A percentile compares a stretch with the other conserved stretches of the same genome.
Evolutionary conservation across 768 basidiomycete genomes (phyloP).

Genomic region (Tylopilus rubrobrunneus): DNA sequence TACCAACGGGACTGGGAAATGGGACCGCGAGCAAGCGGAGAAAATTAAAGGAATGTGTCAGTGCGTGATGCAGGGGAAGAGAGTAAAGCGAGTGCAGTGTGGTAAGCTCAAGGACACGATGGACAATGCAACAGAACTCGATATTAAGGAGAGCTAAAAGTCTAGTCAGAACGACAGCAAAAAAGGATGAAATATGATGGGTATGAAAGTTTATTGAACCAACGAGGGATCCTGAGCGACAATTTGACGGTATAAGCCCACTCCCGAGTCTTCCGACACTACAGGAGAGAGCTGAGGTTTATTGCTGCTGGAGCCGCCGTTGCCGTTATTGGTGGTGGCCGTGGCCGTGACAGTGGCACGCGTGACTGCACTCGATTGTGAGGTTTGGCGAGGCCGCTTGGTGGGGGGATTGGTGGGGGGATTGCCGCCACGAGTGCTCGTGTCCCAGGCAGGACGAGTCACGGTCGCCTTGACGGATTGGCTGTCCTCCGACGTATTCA

Average conservation of each 20-base stretch:
- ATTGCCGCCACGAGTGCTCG: constrained; percentile 50
- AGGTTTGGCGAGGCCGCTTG: constrained; percentile 68
- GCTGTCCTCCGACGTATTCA: constrained; percentile 59
- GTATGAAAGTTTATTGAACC: constrained; percentile 32
- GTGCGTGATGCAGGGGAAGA: constrained; percentile 24
- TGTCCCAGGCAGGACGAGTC: constrained; percentile 72
- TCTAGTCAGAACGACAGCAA: constrained; percentile 17
- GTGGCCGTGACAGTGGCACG: constrained; percentile 34
- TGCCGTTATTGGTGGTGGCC: constrained; percentile 10
- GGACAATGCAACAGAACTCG: constrained; percentile 18
- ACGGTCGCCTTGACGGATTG: constrained; percentile 69
- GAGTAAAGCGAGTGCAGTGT: constrained; percentile 27
- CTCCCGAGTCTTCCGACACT: constrained; percentile 70
- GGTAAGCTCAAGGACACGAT: constrained; percentile 22
- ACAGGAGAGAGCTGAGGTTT: constrained; percentile 61
- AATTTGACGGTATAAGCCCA: constrained; percentile 80
- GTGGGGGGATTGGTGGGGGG: constrained; percentile 34
- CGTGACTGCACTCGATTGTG: constrained; percentile 65
- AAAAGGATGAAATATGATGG: not conserved
- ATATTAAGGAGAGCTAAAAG: constrained; percentile 17
- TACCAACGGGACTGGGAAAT: constrained; percentile 21
- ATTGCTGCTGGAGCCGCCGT: constrained; percentile 16
- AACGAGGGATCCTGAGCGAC: constrained; percentile 72
- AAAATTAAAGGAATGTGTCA: constrained; percentile 28
- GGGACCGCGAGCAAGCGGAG: constrained; percentile 16